Percentiles rank a stretch among this genome's conserved stretches.
phyloP scores from a whole-genome alignment of 768 basidiomycete species.

The Tylopilus sp. region DNA sequence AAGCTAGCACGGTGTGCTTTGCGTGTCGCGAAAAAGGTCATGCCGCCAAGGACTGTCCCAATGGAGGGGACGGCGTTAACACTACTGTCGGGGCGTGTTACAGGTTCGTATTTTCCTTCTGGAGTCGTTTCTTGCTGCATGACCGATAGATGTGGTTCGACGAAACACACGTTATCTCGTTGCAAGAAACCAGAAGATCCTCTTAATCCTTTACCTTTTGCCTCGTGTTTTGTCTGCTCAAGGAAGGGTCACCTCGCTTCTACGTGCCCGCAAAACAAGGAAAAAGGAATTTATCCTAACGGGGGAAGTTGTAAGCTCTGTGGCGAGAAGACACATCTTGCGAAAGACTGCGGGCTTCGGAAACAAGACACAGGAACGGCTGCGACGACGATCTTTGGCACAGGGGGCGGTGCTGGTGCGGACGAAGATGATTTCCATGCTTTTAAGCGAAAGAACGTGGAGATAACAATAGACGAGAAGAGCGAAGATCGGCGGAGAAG shows the following conservation, averaged over 20 bases:
- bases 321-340: constrained; percentile 79
- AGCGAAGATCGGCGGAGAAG: constrained; percentile 42
- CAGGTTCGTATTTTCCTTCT: constrained; percentile 43
- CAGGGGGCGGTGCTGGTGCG: constrained; percentile 59
- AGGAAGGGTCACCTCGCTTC: constrained; percentile 83
- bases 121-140: not conserved
- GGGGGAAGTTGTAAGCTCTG: constrained; percentile 91
- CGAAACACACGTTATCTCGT: constrained; percentile 69
- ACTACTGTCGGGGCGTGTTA: constrained; percentile 60
- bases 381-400: constrained; percentile 24
- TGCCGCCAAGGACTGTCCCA: constrained; percentile 77
- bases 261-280: constrained; percentile 74
- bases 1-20: constrained; percentile 70
- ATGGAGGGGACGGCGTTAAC: constrained; percentile 28
- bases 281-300: constrained; percentile 83
- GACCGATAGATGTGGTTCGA: constrained; percentile 70
- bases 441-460: constrained; percentile 60
- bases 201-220: constrained; percentile 73
- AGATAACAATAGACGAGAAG: constrained; percentile 61
- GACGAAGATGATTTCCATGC: constrained; percentile 96
- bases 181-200: constrained; percentile 68
- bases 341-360: constrained; percentile 73
- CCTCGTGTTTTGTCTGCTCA: constrained; percentile 89
- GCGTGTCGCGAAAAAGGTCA: constrained; percentile 85
- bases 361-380: constrained; percentile 47